Evolutionary conservation across 164 flowering plant genomes (phyloP), one percentile per base, ranked within the genome.

Genomic region (Kingdonia uniflora): DNA sequence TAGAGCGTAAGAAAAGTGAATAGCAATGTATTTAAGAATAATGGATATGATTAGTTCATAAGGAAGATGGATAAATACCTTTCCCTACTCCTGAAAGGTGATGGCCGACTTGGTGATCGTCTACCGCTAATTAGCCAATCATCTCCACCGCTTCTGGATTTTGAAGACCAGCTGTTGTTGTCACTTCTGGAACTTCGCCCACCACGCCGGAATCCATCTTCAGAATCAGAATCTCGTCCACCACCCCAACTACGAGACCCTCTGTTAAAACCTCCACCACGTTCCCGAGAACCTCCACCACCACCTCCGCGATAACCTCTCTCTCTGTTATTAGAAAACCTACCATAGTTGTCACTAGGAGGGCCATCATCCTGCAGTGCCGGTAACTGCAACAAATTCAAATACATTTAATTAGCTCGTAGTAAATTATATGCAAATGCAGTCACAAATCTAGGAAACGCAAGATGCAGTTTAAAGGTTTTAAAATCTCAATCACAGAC

Each of bases 311-410:
- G 72, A 38, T 55, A 54, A 55, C 71, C 55, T 4, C 84, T 65
- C 5, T 74, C 87, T 64, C 84, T 71, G 64, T 62, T 71, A 64
- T 62, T 68, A 43, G 88, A 79, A 68, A 81, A 91, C 58, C 76
- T 79, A 17, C 98, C 98, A 48, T 92, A 87, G 68, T 52, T 63
- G 68, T 92, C 96, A 40, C 75, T 63, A n/a, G 87, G 42, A 38
- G 94, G 98, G 19, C 87, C 94, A 74, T 92, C 96, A 65, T 92
- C 98, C 79, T 87, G 96, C 77, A 92, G 64, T n/a, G 91, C 57
- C 56, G 98, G 98, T 75, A 92, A 71, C 98, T 92, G 82, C 68
- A 52, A 60, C 61, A 38, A 4, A 29, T 3, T 3, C 4, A 29
- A 29, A 29, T 29, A 8, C 8, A 29, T 29, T 29, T 29, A 29